These are phyloP conservation scores for Coemansia sp. DNA, from an alignment of 192 early-diverging fungal species.

Conservation along the genomic window DNA sequence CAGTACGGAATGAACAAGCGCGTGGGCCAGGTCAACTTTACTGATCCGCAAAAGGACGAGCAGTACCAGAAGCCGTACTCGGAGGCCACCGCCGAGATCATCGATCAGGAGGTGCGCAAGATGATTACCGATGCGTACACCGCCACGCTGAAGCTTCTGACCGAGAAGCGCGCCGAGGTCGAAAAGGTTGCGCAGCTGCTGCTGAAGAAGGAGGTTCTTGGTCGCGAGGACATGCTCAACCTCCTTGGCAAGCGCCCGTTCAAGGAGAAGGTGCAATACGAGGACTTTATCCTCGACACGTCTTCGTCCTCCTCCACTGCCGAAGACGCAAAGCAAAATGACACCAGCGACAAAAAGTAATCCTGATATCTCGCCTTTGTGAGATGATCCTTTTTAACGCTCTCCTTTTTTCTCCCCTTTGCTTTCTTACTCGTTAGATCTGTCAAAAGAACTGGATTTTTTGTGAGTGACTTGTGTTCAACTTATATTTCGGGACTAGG, in stretches of 20 bases:
- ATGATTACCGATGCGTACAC: conserved; percentile 81
- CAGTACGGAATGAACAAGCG: conserved; percentile 92
- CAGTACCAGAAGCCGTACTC: conserved; percentile 95
- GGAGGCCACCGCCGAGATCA: conserved; percentile 90
- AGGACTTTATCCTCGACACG: conserved; percentile 62
- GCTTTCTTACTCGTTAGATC: too few relatives aligned
- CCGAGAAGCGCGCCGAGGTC: conserved; percentile 79
- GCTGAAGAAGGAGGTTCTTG: conserved; percentile 96
- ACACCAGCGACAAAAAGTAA: neutral
- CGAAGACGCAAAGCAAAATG: conserved; percentile 1
- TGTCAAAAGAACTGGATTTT: too few relatives aligned
- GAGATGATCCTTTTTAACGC: neutral
- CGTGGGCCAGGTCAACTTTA: conserved; percentile 86
- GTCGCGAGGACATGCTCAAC: conserved; percentile 92
- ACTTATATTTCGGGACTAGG: too few relatives aligned
- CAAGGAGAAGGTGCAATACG: conserved; percentile 68
- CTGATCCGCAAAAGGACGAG: conserved; percentile 65
- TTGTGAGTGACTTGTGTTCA: too few relatives aligned
- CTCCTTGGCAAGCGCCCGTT: conserved; percentile 85
- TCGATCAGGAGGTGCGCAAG: conserved; percentile 91
- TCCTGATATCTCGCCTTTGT: neutral
- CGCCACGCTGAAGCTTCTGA: conserved; percentile 80
- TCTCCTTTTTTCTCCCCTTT: conserved; percentile 1
- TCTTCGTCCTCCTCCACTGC: conserved; percentile 27
- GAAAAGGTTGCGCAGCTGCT: conserved; percentile 90